phyloP scores from a whole-genome alignment of 768 basidiomycete species.

The Tricholoma saponaceum region DNA sequence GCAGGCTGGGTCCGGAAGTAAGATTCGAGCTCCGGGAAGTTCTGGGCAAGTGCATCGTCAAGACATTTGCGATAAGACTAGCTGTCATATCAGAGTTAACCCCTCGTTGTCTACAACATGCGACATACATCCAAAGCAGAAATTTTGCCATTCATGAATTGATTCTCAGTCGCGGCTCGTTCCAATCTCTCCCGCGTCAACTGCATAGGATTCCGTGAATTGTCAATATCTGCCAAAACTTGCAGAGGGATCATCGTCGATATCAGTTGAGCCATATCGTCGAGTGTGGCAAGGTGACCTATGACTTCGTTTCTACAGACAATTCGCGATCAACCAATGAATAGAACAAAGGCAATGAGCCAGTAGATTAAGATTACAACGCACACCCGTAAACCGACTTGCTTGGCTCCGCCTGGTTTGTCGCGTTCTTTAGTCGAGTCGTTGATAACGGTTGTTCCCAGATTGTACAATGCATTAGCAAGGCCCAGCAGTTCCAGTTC shows the following conservation, averaged over 20 bases:
- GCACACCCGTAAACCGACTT: conserved; percentile 74
- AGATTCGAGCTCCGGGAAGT: conserved; percentile 62
- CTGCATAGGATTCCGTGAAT: conserved; percentile 75
- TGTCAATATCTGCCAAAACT: conserved; percentile 75
- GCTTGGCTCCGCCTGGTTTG: conserved; percentile 65
- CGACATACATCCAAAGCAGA: conserved; percentile 63
- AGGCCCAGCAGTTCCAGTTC: conserved; percentile 75
- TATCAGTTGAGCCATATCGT: conserved; percentile 61
- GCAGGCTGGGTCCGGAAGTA: conserved; percentile 17
- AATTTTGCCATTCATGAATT: conserved; percentile 89
- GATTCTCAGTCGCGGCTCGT: conserved; percentile 83
- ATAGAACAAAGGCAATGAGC: background rate
- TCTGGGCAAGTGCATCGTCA: conserved; percentile 66
- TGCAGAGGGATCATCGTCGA: conserved; percentile 71
- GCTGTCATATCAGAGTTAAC: conserved; percentile 3
- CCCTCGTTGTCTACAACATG: background rate
- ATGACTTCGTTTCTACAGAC: conserved; percentile 68
- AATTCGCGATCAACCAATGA: conserved; percentile 4
- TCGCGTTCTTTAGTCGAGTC: conserved; percentile 80
- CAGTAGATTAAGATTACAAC: conserved; percentile 15
- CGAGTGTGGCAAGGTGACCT: conserved; percentile 58
- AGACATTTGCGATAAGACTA: conserved; percentile 69
- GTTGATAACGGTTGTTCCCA: conserved; percentile 80
- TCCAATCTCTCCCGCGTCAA: conserved; percentile 78
- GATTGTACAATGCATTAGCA: conserved; percentile 73